phyloP scores from a whole-genome alignment of 805 yeast genomes.

The Tetrapisispora phaffii region DNA sequence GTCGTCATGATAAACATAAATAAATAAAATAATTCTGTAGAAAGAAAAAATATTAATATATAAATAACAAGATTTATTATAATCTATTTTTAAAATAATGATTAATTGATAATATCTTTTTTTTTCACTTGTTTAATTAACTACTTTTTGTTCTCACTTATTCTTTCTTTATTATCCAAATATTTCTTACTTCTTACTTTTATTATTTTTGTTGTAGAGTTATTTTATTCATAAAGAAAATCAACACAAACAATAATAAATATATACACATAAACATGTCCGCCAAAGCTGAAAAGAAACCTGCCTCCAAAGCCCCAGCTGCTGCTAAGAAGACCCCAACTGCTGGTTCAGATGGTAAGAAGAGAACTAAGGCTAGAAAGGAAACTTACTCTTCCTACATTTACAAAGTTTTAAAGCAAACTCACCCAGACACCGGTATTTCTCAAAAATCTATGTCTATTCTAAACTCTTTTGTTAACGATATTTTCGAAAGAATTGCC shows the following conservation, averaged over 20 bases:
- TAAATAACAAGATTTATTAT: background rate
- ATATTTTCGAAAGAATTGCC: constrained; percentile 96
- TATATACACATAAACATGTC: constrained; percentile 43
- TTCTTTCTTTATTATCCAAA: too few species aligned
- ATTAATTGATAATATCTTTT: too few species aligned
- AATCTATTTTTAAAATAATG: background rate
- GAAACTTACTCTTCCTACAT: constrained; percentile 97
- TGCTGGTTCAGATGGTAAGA: constrained; percentile 68
- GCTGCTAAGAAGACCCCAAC: constrained; percentile 79
- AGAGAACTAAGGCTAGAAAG: constrained; percentile 92
- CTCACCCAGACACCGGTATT: constrained; percentile 99
- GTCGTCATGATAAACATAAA: too few species aligned
- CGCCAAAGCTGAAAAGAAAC: constrained; percentile 41
- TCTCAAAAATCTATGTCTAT: constrained; percentile 98
- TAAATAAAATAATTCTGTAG: too few species aligned
- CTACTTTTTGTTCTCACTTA: too few species aligned
- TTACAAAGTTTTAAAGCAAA: constrained; percentile 96
- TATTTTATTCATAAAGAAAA: background rate
- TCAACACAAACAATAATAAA: constrained; percentile 3
- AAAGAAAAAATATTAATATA: constrained; percentile 1
- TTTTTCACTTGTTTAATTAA: background rate
- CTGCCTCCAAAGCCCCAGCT: constrained; percentile 94
- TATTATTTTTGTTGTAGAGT: background rate
- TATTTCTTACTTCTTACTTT: background rate
- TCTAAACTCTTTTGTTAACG: constrained; percentile 97